Evolutionary conservation across 352 stramenopile species (phyloP), one percentile per base, ranked within the genome.

Genomic region (Aphanomyces cochlioides): DNA sequence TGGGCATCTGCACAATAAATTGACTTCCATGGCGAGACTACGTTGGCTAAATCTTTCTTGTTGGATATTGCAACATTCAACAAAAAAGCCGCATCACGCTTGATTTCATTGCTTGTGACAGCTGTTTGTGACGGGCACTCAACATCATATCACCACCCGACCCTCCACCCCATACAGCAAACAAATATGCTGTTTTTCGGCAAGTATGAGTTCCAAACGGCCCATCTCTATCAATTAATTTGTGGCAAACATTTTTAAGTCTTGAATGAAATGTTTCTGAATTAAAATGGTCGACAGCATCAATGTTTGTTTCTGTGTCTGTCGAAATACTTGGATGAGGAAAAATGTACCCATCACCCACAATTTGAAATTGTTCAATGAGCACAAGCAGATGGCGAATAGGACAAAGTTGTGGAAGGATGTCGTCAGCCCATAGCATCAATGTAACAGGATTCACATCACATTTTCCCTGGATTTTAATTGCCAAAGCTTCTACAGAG

Each of bases 31-130:
- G 28, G 28, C 10, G 54, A 17, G 19, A 60, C n/a, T n/a, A n/a
- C 54, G 17, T 17, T 43, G 19, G 54, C 54, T 19, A 60, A 60
- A 50, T 60, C 19, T 2, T 41, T 43, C 12, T 41, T 60, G 37
- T 60, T 60, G 10, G 28, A 43, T n/a, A 43, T 60, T 43, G 37
- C 54, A n/a, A 60, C 54, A 60, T 60, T 60, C 19, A 60, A 60
- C 10, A 41, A 17, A 60, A 43, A 60, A 3, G 37, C 28, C 10
- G 54, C 2, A 60, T 60, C 54, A 12, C 54, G 54, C 19, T 60
- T 60, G 54, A 60, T 19, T 60, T 41, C 37, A 60, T 60, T 10
- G 54, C 54, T n/a, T 60, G 54, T 41, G 10, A 10, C 28, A 60
- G 28, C 28, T 43, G 37, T 60, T 60, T 60, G 17, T 60, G 54